Conservation (phyloP, 2,329 filamentous ascomycete genomes). For the Penicillium sp. region DNA sequence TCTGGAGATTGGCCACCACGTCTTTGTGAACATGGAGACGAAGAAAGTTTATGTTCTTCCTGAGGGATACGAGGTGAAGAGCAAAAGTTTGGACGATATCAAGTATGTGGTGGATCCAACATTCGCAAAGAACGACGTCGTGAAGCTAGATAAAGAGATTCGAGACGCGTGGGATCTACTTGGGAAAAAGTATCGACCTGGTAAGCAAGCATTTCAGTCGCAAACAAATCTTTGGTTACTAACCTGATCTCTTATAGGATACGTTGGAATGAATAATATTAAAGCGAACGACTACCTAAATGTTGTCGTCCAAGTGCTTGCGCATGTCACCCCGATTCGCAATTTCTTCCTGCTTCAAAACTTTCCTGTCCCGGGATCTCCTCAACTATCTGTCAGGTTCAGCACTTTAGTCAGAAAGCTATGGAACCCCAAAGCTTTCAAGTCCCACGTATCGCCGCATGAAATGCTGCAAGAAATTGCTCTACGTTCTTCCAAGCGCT, state of each 20-base stretch:
- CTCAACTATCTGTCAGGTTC: conserved; percentile 83
- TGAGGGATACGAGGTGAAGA: conserved; percentile 94
- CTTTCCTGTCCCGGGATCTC: conserved; percentile 57
- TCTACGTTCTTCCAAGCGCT: conserved; percentile 83
- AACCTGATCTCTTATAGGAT: conserved; percentile 47
- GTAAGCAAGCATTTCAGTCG: conserved; percentile 23
- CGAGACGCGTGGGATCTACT: conserved; percentile 67
- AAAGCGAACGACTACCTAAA: conserved; percentile 99
- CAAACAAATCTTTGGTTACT: conserved; percentile 7
- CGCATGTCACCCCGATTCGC: conserved; percentile 82
- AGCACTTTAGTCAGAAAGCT: conserved; percentile 91
- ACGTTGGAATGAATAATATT: conserved; percentile 99
- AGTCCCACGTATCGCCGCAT: conserved; percentile 93
- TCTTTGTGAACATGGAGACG: conserved; percentile 90
- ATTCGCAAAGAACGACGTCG: conserved; percentile 76
- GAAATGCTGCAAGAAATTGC: conserved; percentile 94
- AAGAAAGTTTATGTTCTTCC: conserved; percentile 58
- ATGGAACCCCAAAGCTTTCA: conserved; percentile 96
- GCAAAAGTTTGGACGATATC: conserved; percentile 93
- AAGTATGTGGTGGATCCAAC: conserved; percentile 94
- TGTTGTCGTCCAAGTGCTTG: conserved; percentile 84
- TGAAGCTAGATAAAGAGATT: conserved; percentile 65
- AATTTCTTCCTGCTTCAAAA: conserved; percentile 91
- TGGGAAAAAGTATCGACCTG: conserved; percentile 83
- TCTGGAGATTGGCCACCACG: conserved; percentile 90